phyloP scores from a whole-genome alignment of 495 filamentous ascomycete genomes.

The Neurospora sublineolata region DNA sequence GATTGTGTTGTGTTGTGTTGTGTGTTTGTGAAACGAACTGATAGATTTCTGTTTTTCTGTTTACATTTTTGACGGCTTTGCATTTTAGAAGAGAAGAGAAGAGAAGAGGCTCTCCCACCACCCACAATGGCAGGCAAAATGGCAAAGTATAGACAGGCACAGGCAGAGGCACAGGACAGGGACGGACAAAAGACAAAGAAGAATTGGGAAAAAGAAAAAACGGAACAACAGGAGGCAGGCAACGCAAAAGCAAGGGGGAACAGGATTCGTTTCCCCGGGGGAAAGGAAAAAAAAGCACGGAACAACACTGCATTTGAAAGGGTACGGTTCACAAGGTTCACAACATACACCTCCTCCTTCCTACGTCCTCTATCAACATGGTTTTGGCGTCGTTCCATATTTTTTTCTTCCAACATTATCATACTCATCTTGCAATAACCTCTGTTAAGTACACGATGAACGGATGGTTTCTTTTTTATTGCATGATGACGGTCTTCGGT shows the following conservation, averaged over 20 bases:
- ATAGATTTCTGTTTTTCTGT: slow-evolving; percentile 1
- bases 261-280: not conserved
- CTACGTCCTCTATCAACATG: not conserved
- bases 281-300: not conserved
- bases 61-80: slow-evolving; percentile 1
- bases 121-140: not conserved
- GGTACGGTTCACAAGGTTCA: not conserved
- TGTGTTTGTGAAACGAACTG: slow-evolving; percentile 1
- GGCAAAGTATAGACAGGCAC: not conserved
- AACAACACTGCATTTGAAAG: not conserved
- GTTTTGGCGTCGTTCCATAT: not conserved
- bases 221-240: slow-evolving; percentile 1
- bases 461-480: not conserved
- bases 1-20: slow-evolving; percentile 9
- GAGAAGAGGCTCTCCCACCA: not conserved
- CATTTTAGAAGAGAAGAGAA: slow-evolving; percentile 1
- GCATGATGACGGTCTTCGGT: not conserved
- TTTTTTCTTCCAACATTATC: not conserved
- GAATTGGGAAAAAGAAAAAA: not conserved
- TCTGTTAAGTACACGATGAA: not conserved
- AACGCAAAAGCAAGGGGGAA: not conserved
- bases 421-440: not conserved
- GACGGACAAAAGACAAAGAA: not conserved
- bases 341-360: not conserved
- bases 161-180: not conserved